phyloP scores from a whole-genome alignment of 352 stramenopile genomes.

The Globisporangium alternatum region DNA sequence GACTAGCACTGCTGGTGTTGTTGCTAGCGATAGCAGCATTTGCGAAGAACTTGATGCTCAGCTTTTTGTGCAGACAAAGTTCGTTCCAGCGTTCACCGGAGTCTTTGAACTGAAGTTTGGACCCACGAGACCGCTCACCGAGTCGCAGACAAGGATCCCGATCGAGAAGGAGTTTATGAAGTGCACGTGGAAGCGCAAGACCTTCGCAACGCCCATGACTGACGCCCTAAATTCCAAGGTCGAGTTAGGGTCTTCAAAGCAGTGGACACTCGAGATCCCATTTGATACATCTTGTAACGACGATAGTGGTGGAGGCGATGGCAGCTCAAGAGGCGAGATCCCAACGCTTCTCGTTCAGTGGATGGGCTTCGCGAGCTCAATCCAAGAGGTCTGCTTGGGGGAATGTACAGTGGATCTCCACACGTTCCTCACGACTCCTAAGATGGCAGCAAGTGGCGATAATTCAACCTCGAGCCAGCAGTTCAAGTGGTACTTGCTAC shows the following conservation, averaged over 20 bases:
- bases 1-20: not conserved
- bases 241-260: not conserved
- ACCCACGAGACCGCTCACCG: not conserved
- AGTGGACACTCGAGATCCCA: conserved; percentile 8
- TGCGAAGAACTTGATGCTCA: not conserved
- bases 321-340: conserved; percentile 1
- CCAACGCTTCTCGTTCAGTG: conserved; percentile 18
- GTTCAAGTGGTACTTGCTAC: conserved; percentile 24
- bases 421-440: not conserved
- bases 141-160: not conserved
- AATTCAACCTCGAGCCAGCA: not conserved
- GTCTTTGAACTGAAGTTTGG: conserved; percentile 10
- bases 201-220: conserved; percentile 1
- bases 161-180: conserved; percentile 8
- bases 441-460: not conserved
- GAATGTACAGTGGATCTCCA: conserved; percentile 21
- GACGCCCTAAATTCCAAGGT: no score
- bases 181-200: conserved; percentile 8
- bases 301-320: not conserved
- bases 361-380: conserved; percentile 22
- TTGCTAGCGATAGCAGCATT: not conserved
- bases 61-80: not conserved
- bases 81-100: not conserved
- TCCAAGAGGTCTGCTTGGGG: conserved; percentile 32
- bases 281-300: conserved; percentile 4